Base-by-base conservation (phyloP, 768 basidiomycete genomes). In the Tulasnella sp. region DNA sequence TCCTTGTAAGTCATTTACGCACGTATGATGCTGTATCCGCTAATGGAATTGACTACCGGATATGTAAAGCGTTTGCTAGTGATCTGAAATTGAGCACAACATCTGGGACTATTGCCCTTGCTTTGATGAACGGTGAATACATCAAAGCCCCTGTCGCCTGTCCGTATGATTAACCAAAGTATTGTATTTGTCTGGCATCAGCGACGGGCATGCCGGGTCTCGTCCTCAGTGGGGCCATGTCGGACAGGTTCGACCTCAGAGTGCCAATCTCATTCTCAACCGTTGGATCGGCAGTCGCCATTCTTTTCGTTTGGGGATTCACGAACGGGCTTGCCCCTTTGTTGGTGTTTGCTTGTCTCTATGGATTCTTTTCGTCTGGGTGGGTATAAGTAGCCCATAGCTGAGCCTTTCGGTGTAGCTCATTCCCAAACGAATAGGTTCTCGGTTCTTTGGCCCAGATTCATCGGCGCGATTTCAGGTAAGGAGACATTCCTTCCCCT, bases 281-380 rank as follows among this genome's bases (percentile, higher is more conserved):
- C 5, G 12, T 64, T 22, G 71, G 71, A 14, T 40, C 62, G 2
- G 62, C 62, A 3, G 6, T 65, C 12, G 62, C 62, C 32, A 44
- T 72, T 19, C 41, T 72, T 26, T 39, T 72, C 12, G 41, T 72
- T 14, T 72, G 71, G 71, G 71, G 71, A 16, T 64, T 72, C 44
- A 64, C 71, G n/a, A 34, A 16, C 1, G 16, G 65, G 5, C 36
- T 72, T 5, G 63, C 62, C 1, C 37, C 62, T 4, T n/a, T 72
- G 5, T 26, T 72, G 26, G 36, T 72, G 19, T 72, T 72, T 29
- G 71, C 71, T 5, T 72, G 71, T 26, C 22, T 66, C 36, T 72
- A 72, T 40, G 71, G 71, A 7, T 64, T 64, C 71, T 63, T 66
- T 6, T 64, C 71, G 17, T 32, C 59, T 3, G 62, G 62, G 71